Evolutionary conservation across 2,329 filamentous ascomycete species (phyloP), one percentile per base, ranked within the genome.

Genomic region (Ascocoryne sarcoides): DNA sequence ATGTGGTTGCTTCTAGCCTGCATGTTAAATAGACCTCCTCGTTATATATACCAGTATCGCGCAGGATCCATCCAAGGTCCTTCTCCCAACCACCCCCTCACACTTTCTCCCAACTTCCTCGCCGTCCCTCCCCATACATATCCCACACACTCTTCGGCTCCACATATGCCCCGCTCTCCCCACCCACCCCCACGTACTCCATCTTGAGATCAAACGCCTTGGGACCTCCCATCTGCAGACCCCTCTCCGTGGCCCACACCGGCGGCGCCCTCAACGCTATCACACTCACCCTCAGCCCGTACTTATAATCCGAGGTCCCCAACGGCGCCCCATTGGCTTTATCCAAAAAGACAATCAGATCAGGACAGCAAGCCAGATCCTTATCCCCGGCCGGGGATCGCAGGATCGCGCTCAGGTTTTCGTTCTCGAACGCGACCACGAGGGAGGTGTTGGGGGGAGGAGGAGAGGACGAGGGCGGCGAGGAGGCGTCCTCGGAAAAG

Each of bases 261-360:
- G 69, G 68, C 42, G 70, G 68, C 1, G 68, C 65, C 2, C 68
- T 61, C 21, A 75, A 56, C 0, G 62, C 70, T 43, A 75, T 66
- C 1, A 75, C 70, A 21, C 56, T 66, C 0, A 74, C 70, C 3
- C 64, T 59, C 2, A 74, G 47, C 0, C 71, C 71, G 39, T 73
- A 75, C 8, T 70, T 61, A 20, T 71, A 55, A 17, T 73, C 69
- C 10, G 67, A 65, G 1, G 69, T 68, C 0, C 69, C 69, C 4
- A 73, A 61, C 0, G 69, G 69, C 36, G 68, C 67, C 0, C 70
- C 69, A 35, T 71, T 67, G 14, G 60, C 59, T 26, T 59, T 62
- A 49, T 73, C 70, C 3, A 65, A 37, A 16, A 66, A 57, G 4
- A 49, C 51, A 10, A 58, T 57, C 3, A 58, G 36, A 41, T 58